phyloP scores from a whole-genome alignment of 148 eudicot genomes.

The Linanthus parryae region DNA sequence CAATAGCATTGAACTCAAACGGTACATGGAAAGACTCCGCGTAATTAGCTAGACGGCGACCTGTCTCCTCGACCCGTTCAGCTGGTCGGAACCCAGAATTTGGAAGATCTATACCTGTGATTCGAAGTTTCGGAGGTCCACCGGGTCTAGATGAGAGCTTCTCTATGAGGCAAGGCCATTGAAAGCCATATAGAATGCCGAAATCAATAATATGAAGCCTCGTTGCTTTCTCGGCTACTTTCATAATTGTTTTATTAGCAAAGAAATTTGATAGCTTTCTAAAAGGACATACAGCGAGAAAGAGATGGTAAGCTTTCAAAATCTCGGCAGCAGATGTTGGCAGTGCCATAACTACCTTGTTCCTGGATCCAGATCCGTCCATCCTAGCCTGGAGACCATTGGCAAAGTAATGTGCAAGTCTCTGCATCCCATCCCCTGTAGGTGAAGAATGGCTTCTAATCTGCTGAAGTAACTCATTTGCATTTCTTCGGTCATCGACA shows the following conservation, averaged over 20 bases:
- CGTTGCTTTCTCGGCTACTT: slow-evolving; percentile 40
- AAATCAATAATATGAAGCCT: slow-evolving; percentile 63
- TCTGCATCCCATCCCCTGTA: slow-evolving; percentile 73
- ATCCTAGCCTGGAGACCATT: slow-evolving; percentile 77
- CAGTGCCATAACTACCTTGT: slow-evolving; percentile 33
- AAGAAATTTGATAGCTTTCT: slow-evolving; percentile 50
- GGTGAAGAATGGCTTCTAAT: slow-evolving; percentile 59
- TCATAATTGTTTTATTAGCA: slow-evolving; percentile 52
- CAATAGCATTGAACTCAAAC: slow-evolving; percentile 66
- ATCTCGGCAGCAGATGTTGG: slow-evolving; percentile 55
- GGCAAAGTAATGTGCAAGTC: slow-evolving; percentile 76
- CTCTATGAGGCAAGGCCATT: slow-evolving; percentile 71
- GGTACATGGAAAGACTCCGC: slow-evolving; percentile 63
- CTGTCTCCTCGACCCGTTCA: slow-evolving; percentile 68
- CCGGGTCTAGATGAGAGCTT: slow-evolving; percentile 61
- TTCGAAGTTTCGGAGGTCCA: slow-evolving; percentile 72
- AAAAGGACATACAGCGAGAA: slow-evolving; percentile 59
- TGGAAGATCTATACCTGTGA: slow-evolving; percentile 78
- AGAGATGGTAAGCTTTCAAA: slow-evolving; percentile 71
- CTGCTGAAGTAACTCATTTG: slow-evolving; percentile 53
- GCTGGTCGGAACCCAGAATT: slow-evolving; percentile 74
- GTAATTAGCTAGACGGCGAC: slow-evolving; percentile 50
- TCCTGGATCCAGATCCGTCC: slow-evolving; percentile 64
- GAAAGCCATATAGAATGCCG: slow-evolving; percentile 76
- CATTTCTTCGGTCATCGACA: slow-evolving; percentile 48